Evolutionary conservation across 371 early-diverging fungal species (phyloP).

Genomic region (Synchytrium microbalum): DNA sequence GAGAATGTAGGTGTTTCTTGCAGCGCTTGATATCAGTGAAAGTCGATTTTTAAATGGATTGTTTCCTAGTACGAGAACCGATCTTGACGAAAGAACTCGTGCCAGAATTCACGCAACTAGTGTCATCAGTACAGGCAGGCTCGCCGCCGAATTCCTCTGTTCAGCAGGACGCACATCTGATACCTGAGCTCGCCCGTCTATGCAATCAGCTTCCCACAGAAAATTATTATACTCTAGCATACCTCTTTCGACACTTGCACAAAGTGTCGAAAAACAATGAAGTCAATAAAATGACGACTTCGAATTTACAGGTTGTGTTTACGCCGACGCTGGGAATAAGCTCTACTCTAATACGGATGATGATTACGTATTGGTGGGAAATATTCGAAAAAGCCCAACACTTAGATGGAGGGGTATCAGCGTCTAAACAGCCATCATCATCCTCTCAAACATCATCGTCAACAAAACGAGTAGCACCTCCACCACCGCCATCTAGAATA

Average conservation of each 20-base stretch:
- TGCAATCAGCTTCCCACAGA: constrained; percentile 16
- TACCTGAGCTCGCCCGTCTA: constrained; percentile 12
- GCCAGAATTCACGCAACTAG: constrained; percentile 7
- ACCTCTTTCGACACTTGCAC: constrained; percentile 25
- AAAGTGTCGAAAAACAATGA: constrained; percentile 15
- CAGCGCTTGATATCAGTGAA: background rate
- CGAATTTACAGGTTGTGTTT: constrained; percentile 35
- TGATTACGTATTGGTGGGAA: background rate
- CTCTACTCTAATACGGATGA: background rate
- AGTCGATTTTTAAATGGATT: constrained; percentile 6
- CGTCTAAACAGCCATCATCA: background rate
- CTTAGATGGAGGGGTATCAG: background rate
- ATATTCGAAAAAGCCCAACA: background rate
- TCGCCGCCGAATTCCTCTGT: background rate
- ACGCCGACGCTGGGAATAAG: constrained; percentile 29
- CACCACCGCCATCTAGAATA: background rate
- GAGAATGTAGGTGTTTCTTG: constrained; percentile 23
- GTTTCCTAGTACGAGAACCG: constrained; percentile 17
- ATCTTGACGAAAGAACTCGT: constrained; percentile 17
- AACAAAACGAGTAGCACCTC: background rate
- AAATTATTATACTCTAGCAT: constrained; percentile 21
- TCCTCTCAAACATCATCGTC: background rate
- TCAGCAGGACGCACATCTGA: constrained; percentile 9
- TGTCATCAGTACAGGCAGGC: background rate
- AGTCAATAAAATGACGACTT: constrained; percentile 33